These are phyloP conservation scores for Candida khao-thaluensis DNA, from an alignment of 805 yeast genomes.

Conservation along the genomic window DNA sequence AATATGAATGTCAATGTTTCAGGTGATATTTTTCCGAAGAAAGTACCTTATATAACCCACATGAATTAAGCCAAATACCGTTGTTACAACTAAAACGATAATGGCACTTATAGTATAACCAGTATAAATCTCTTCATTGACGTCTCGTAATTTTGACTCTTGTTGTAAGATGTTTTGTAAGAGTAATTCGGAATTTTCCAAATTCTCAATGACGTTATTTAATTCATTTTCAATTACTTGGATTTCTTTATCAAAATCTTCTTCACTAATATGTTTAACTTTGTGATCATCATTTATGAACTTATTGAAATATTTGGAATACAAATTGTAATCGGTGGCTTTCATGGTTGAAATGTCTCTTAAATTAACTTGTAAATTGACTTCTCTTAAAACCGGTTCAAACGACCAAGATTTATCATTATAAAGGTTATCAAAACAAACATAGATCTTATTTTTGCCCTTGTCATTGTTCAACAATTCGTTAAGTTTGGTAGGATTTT, in stretches of 20 bases:
- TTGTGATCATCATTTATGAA: constrained; percentile 15
- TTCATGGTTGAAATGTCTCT: constrained; percentile 34
- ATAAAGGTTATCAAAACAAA: constrained; percentile 44
- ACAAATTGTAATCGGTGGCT: constrained; percentile 35
- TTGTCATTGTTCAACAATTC: constrained; percentile 20
- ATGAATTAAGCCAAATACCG: constrained; percentile 32
- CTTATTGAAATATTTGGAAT: constrained; percentile 33
- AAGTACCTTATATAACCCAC: constrained; percentile 29
- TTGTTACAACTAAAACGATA: constrained; percentile 25
- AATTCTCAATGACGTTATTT: constrained; percentile 28
- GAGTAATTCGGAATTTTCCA: constrained; percentile 27
- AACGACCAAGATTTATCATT: constrained; percentile 44
- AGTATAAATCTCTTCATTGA: constrained; percentile 37
- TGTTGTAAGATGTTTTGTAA: constrained; percentile 30
- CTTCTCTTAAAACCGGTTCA: constrained; percentile 29
- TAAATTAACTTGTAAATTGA: constrained; percentile 34
- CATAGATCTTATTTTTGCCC: constrained; percentile 31
- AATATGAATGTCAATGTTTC: background rate
- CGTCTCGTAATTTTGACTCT: constrained; percentile 35
- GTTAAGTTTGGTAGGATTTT: constrained; percentile 12
- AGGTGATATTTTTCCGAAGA: constrained; percentile 24
- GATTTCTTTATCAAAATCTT: constrained; percentile 33
- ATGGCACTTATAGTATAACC: constrained; percentile 32
- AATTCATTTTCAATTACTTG: constrained; percentile 30
- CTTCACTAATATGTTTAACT: constrained; percentile 20